A percentile compares a stretch with the other conserved stretches of the same genome.
These are phyloP conservation scores for Ophiostoma montium DNA, from an alignment of 2,329 filamentous ascomycete genomes.

Conservation along the genomic window DNA sequence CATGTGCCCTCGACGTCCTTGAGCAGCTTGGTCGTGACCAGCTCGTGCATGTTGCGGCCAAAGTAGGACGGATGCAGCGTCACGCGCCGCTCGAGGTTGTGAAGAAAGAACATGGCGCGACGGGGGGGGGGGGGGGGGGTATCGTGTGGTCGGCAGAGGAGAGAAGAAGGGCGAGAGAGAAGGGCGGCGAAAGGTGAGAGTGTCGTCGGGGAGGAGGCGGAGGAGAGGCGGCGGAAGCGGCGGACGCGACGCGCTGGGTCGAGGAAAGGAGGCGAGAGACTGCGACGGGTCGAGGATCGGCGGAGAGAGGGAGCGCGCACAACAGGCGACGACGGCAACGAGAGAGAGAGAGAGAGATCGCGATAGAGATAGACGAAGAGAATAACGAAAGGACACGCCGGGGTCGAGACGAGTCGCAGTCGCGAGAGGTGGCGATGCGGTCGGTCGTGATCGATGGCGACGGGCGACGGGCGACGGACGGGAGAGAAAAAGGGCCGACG, in stretches of 20 bases:
- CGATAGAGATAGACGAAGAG: not conserved
- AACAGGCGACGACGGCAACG: not conserved
- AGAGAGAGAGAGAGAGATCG: not conserved
- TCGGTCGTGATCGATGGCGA: no score
- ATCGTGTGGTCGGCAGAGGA: not conserved
- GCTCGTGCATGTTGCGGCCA: constrained; percentile 80
- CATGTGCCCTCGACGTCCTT: constrained; percentile 92
- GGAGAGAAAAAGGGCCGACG: no score
- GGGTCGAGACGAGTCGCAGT: no score
- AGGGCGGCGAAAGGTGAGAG: not conserved
- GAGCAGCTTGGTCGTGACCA: constrained; percentile 78
- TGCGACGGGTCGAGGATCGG: not conserved
- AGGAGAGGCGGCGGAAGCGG: not conserved
- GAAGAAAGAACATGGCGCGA: constrained; percentile 97
- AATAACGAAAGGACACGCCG: no score
- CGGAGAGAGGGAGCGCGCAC: not conserved
- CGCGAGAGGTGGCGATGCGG: no score
- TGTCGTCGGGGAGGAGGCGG: not conserved
- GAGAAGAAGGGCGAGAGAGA: not conserved
- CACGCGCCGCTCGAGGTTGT: constrained; percentile 89
- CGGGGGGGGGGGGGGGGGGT: not conserved
- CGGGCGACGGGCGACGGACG: no score
- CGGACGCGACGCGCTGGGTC: not conserved
- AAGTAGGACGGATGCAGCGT: constrained; percentile 96
- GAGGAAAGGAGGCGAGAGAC: not conserved